These are phyloP conservation scores for Epichloe festucae DNA, from an alignment of 2,329 filamentous ascomycete genomes.

Conservation along the genomic window DNA sequence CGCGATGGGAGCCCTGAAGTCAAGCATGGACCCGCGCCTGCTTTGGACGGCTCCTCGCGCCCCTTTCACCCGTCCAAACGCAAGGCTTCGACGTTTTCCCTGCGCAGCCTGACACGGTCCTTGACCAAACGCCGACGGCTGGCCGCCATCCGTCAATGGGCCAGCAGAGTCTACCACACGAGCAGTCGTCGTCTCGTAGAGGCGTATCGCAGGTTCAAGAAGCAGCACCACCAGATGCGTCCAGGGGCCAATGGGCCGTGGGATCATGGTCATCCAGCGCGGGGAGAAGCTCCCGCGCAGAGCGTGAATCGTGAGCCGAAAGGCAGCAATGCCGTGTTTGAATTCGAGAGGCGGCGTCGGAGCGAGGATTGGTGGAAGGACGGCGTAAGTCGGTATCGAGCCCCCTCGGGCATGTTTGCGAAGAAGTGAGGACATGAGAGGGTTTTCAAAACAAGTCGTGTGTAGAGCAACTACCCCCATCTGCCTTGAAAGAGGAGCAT, in stretches of 20 bases:
- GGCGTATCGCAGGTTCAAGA: conserved; percentile 15
- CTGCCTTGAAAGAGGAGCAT: not conserved
- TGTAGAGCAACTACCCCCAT: not conserved
- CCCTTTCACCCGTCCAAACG: conserved; percentile 13
- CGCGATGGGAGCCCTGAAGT: conserved; percentile 9
- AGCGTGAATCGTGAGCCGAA: conserved; percentile 13
- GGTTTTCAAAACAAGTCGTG: not conserved
- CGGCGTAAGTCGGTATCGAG: conserved; percentile 18
- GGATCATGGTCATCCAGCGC: not conserved
- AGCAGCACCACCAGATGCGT: conserved; percentile 10
- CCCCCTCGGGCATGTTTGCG: conserved; percentile 5
- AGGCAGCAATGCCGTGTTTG: conserved; percentile 13
- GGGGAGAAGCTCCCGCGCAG: conserved; percentile 4
- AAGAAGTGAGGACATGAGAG: not conserved
- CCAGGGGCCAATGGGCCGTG: not conserved
- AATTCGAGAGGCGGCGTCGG: conserved; percentile 12
- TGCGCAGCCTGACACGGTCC: conserved; percentile 15
- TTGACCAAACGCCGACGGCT: conserved; percentile 15
- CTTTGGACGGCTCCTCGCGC: conserved; percentile 2
- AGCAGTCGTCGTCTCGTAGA: conserved; percentile 15
- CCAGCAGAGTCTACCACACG: conserved; percentile 14
- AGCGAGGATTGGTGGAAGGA: conserved; percentile 24
- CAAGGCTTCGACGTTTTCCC: conserved; percentile 19
- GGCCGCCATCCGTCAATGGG: conserved; percentile 17
- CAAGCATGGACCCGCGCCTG: not conserved